Evolutionary conservation across 805 yeast genomes (phyloP).

Genomic region (Ogataea pini): DNA sequence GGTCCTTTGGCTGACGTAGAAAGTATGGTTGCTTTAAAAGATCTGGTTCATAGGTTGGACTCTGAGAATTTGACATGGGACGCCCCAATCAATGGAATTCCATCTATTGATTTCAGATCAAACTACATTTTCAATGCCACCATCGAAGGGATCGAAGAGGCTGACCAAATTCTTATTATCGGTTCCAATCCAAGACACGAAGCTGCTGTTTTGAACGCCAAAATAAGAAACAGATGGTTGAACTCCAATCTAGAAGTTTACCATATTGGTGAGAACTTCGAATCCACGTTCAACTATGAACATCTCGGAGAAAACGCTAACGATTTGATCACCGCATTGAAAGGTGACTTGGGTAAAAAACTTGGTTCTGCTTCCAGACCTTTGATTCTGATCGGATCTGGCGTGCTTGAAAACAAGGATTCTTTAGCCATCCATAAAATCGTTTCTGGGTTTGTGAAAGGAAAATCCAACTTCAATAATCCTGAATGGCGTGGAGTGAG

Average conservation of each 20-base stretch:
- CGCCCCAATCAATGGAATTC: constrained; percentile 53
- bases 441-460: constrained; percentile 60
- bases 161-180: constrained; percentile 75
- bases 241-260: constrained; percentile 63
- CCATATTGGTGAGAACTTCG: constrained; percentile 74
- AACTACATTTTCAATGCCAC: constrained; percentile 80
- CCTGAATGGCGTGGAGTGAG: constrained; percentile 82
- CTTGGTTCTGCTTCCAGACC: constrained; percentile 70
- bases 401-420: constrained; percentile 68
- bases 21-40: constrained; percentile 79
- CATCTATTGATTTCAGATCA: constrained; percentile 76
- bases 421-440: constrained; percentile 58
- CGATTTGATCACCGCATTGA: constrained; percentile 58
- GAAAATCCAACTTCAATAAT: constrained; percentile 59
- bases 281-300: constrained; percentile 68
- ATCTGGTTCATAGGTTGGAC: constrained; percentile 70
- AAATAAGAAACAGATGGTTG: constrained; percentile 82
- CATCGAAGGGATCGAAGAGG: constrained; percentile 76
- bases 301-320: constrained; percentile 62
- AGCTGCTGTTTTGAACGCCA: constrained; percentile 83
- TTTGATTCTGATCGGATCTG: constrained; percentile 78
- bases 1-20: constrained; percentile 86
- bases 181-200: constrained; percentile 90
- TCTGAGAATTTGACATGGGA: constrained; percentile 82
- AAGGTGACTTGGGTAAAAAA: constrained; percentile 69